Evolutionary conservation across 2,329 filamentous ascomycete genomes (phyloP).

Genomic region (Fusarium sacchari): DNA sequence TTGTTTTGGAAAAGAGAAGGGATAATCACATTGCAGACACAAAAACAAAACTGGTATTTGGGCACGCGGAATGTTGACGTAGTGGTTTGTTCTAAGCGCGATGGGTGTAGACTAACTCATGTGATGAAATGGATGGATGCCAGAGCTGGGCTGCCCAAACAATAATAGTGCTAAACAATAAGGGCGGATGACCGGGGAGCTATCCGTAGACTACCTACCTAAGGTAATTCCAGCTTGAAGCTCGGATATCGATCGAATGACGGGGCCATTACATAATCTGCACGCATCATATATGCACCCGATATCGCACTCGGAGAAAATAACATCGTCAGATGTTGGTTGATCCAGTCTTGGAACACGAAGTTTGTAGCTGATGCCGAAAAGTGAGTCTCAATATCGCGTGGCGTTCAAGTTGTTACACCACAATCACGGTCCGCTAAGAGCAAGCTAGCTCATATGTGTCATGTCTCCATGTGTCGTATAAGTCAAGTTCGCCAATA

Average conservation of each 20-base stretch:
- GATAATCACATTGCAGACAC: slow-evolving; percentile 34
- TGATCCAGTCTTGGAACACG: neutral
- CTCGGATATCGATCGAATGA: slow-evolving; percentile 36
- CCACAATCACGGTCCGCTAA: neutral
- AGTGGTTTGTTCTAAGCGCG: slow-evolving; percentile 22
- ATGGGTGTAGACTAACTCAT: slow-evolving; percentile 2
- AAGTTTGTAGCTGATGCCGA: neutral
- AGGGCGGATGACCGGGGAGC: slow-evolving; percentile 5
- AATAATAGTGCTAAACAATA: slow-evolving; percentile 12
- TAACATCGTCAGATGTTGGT: neutral
- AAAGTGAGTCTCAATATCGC: neutral
- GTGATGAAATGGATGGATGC: slow-evolving; percentile 12
- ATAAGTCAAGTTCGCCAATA: neutral
- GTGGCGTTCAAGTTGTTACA: neutral
- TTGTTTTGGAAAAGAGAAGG: slow-evolving; percentile 1
- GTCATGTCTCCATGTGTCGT: neutral
- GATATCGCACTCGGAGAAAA: slow-evolving; percentile 22
- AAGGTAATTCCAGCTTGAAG: slow-evolving; percentile 12
- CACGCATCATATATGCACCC: slow-evolving; percentile 4
- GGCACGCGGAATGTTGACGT: slow-evolving; percentile 31
- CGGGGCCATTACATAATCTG: slow-evolving; percentile 37
- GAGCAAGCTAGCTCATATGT: neutral
- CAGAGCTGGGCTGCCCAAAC: slow-evolving; percentile 4
- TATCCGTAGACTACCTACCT: neutral
- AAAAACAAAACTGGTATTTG: neutral